Evolutionary conservation across 2,329 filamentous ascomycete species (phyloP), one percentile per base, ranked within the genome.

Genomic region (Sporothrix variecibatus): DNA sequence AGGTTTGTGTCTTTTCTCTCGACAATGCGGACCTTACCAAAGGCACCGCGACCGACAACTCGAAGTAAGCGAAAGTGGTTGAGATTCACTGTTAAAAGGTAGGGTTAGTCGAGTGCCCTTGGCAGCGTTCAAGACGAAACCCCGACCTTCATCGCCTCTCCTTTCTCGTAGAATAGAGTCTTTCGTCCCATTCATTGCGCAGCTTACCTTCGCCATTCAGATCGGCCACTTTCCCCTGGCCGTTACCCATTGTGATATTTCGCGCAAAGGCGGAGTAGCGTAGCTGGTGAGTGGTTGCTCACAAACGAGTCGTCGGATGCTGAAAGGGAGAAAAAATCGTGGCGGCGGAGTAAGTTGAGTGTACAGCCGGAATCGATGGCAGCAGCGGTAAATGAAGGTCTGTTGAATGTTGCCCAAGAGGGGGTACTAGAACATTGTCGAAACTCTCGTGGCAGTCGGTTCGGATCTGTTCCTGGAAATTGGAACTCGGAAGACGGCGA

Each of bases 1-100:
- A 98, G 85, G 73, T 91, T 92, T 1, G 94, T 97, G 81, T 99
- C 96, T 84, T 98, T 98, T 78, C 95, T 91, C 87, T 99, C 96
- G 81, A 99, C 96, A 78, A 99, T 99, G 80, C 96, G 93, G 76
- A 99, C 96, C 85, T 99, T 99, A 80, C 96, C 96, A 86, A 99
- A 99, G 74, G 96, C 96, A 80, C 96, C 96, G 83, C 97, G 97
- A 78, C 96, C 96, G 78, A 99, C 96, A 77, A 99, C 96, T 81
- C 96, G 92, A 77, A 98, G 86, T 73, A 99, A 88, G 78, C 95
- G 93, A 84, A 99, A 99, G 84, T 99, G 96, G 81, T 98, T 98
- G 79, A 99, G 91, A 83, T 95, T 98, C 79, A 97, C 96, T 97
- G 64, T 43, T 9, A 71, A 20, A n/a, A 38, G 40, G 20, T 20